Conservation (phyloP, 768 basidiomycete genomes). For the Psilocybe cubensis region DNA sequence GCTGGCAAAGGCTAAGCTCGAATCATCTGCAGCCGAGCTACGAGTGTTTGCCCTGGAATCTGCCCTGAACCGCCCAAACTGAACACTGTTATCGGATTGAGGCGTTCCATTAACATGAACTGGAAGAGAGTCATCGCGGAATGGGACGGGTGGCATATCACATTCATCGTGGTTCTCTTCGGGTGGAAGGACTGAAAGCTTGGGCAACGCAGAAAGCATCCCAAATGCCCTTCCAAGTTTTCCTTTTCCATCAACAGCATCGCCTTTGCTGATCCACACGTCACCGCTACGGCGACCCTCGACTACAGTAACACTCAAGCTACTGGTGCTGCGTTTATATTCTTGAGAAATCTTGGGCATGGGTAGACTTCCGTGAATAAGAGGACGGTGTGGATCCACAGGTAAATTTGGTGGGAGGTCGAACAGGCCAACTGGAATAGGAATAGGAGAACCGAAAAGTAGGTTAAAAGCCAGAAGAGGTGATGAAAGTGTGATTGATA, state of each 20-base stretch:
- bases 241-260: slow-evolving; percentile 68
- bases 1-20: slow-evolving; percentile 50
- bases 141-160: slow-evolving; percentile 64
- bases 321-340: slow-evolving; percentile 68
- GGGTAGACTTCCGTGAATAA: slow-evolving; percentile 43
- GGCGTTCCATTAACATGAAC: slow-evolving; percentile 53
- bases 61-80: slow-evolving; percentile 54
- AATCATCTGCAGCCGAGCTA: slow-evolving; percentile 55
- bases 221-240: slow-evolving; percentile 64
- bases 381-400: slow-evolving; percentile 44
- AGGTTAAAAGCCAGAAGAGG: slow-evolving; percentile 68
- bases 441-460: slow-evolving; percentile 61
- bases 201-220: slow-evolving; percentile 66
- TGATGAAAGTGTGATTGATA: slow-evolving; percentile 71
- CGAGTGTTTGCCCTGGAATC: slow-evolving; percentile 63
- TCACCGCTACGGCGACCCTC: slow-evolving; percentile 75
- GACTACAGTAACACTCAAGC: slow-evolving; percentile 65
- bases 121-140: slow-evolving; percentile 51
- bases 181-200: slow-evolving; percentile 67
- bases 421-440: slow-evolving; percentile 70
- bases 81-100: slow-evolving; percentile 57
- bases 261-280: slow-evolving; percentile 75
- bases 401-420: slow-evolving; percentile 50
- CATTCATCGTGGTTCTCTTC: slow-evolving; percentile 50
- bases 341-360: slow-evolving; percentile 52